Evolutionary conservation across 176 grass and related monocot species (phyloP), one percentile per base, ranked within the genome.

Genomic region (Oryza nivara): DNA sequence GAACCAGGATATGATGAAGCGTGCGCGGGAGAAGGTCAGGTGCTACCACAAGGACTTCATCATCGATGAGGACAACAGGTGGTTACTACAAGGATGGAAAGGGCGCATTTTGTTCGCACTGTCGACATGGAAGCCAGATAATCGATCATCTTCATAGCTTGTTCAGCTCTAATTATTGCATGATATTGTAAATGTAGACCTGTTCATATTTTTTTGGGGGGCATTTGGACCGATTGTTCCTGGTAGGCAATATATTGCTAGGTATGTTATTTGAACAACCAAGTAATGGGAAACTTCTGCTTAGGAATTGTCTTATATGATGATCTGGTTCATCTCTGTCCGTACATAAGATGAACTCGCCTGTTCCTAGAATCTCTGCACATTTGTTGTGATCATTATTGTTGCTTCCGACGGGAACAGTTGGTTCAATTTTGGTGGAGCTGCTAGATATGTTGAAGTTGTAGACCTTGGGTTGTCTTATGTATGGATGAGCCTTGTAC

Each of bases 31-130:
- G 67, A 99, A 92, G 83, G 88, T 93, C 36, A 86, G 65, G 69
- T 82, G 84, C 85, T 99, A 99, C 76, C 91, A 99, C 85, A 92
- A 92, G 71, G 79, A 99, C 84, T 99, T 94, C 76, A 46, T 96
- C 23, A 88, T 94, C 36, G 93, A 99, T 6, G 91, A 96, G 47
- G 93, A 92, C 70, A 88, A 90, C 78, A 73, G 51, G 68, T 99
- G 96, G 96, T 76, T 96, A 73, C 80, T 99, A 84, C 93, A 87
- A 87, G 96, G 96, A 25, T 99, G 96, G 96, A 99, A 99, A 73
- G 96, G 96, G 20, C 93, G 96, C 34, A 88, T 99, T 63, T 26
- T 96, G 35, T 85, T 86, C 16, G 93, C 96, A 1, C 81, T 96
- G 3, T 96, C 96, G 2, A 89, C 96, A 30, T 99, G 96, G 96